Base-by-base conservation (phyloP, 2,329 filamentous ascomycete species). In the Passalora sequoiae region DNA sequence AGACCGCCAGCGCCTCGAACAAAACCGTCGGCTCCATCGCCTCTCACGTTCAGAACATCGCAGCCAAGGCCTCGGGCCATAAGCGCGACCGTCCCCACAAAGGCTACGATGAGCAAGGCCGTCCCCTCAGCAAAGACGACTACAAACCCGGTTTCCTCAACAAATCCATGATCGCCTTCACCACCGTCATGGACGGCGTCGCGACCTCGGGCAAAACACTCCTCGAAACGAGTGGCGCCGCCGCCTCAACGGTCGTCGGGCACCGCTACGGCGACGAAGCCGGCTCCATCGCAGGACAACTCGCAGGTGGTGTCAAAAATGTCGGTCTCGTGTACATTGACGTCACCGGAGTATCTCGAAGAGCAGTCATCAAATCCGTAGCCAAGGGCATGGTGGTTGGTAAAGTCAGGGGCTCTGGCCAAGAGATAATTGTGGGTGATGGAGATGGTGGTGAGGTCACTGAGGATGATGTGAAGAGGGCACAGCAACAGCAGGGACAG, bases 311-410 rank as follows among this genome's bases (percentile, higher is more conserved):
- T 17, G 82, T 96, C 59, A 95, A 92, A 74, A 98, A 97, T 54
- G 92, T 97, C 6, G 92, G 89, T 4, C 74, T 98, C 20, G 92
- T 98, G 22, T 98, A 98, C 63, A 95, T 98, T 48, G 92, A 98
- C 58, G 91, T 94, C 1, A 84, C 89, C 0, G 92, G 92, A 25
- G 92, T 98, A 1, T 94, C 86, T 43, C 77, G 92, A 30, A 80
- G 83, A 49, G 92, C 92, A 0, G 80, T 98, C 31, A 78, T 98
- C 62, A 98, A 96, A 73, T 87, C 84, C 30, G 92, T 97, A 1
- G 92, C 89, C 15, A 96, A 94, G 71, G 89, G 92, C 29, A 97
- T 98, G 92, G 83, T 94, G 0, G 81, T 94, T 4, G 87, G 87
- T 25, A 81, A 81, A 53, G 86, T 91, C 37, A 78, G 80, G 45